These are phyloP conservation scores for Flagelloscypha sp. DNA, from an alignment of 768 basidiomycete species.

Conservation along the genomic window DNA sequence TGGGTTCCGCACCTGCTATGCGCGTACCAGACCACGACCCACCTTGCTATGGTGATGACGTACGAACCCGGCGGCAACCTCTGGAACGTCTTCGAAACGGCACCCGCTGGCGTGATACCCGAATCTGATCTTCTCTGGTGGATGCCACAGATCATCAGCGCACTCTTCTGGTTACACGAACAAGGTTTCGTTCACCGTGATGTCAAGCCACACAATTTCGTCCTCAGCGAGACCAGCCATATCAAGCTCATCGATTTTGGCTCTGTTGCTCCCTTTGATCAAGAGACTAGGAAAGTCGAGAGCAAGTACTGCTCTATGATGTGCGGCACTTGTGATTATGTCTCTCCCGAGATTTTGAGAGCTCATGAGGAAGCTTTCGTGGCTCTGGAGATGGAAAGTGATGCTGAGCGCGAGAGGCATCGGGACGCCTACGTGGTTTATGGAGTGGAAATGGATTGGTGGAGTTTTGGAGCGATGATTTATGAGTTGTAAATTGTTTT, in stretches of 20 bases:
- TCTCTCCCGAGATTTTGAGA: constrained; percentile 85
- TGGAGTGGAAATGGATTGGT: constrained; percentile 90
- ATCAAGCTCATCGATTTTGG: constrained; percentile 93
- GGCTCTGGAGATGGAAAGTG: constrained; percentile 64
- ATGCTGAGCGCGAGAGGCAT: too few relatives aligned
- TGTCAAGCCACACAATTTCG: constrained; percentile 94
- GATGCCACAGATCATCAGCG: constrained; percentile 76
- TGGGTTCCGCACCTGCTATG: constrained; percentile 79
- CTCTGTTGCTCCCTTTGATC: constrained; percentile 71
- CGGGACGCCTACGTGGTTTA: constrained; percentile 44
- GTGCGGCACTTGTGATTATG: constrained; percentile 92
- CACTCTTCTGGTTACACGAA: constrained; percentile 85
- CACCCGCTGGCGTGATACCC: constrained; percentile 50
- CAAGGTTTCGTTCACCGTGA: constrained; percentile 92
- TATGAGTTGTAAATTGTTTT: too few relatives aligned
- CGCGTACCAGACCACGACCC: constrained; percentile 71
- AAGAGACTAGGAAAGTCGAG: too few relatives aligned
- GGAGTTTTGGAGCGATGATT: constrained; percentile 87
- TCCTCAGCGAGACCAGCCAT: constrained; percentile 57
- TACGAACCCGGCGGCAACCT: constrained; percentile 82
- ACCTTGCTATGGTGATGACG: constrained; percentile 74
- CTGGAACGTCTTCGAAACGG: constrained; percentile 81
- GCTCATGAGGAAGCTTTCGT: constrained; percentile 79
- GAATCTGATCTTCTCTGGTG: constrained; percentile 78
- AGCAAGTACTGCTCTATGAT: constrained; percentile 77